Evolutionary conservation across 768 basidiomycete genomes (phyloP), one percentile per base, ranked within the genome.

Genomic region (Floccularia luteovirens): DNA sequence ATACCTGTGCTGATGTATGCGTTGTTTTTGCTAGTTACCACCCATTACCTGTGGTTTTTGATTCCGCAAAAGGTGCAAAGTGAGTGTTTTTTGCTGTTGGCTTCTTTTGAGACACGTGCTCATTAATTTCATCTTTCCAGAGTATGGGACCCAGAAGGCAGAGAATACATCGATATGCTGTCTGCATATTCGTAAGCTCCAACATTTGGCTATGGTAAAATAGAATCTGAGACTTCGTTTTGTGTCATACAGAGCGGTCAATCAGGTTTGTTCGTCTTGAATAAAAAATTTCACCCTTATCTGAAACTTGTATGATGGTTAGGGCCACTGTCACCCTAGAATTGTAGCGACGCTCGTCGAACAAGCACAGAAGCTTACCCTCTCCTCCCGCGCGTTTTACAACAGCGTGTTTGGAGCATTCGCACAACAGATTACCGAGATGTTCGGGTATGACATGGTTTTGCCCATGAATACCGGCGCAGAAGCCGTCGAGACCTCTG

Each of bases 381-480:
- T 99, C 35, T 91, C 90, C 3, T 96, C 93, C 31, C 75, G 96
- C 44, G 96, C 96, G 0, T 98, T 99, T 70, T 90, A 97, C 69
- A 96, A 94, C 52, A 82, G 82, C 34, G 73, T 83, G 47, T 89
- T 99, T 49, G 92, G 91, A 0, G 72, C 68, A n/a, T 99, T 92
- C 59, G 90, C 92, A 1, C 72, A 87, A 64, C 75, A 79, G 58
- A 70, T 97, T 43, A 90, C 85, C 1, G 65, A 77, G 43, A 75
- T 87, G 63, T 91, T 94, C 54, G 83, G 82, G 10, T 97, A 87
- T 59, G 93, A 94, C 46, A 92, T 91, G 81, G 90, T 96, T 1
- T 70, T 98, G 6, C 93, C 94, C 17, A 96, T 98, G 92, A 99
- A 99, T 72, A 98, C 94, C 1, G 94, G 94, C 33, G 92, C 92